Evolutionary conservation across 768 basidiomycete species (phyloP), one percentile per base, ranked within the genome.

Genomic region (Lactarius pseudohatsudake): DNA sequence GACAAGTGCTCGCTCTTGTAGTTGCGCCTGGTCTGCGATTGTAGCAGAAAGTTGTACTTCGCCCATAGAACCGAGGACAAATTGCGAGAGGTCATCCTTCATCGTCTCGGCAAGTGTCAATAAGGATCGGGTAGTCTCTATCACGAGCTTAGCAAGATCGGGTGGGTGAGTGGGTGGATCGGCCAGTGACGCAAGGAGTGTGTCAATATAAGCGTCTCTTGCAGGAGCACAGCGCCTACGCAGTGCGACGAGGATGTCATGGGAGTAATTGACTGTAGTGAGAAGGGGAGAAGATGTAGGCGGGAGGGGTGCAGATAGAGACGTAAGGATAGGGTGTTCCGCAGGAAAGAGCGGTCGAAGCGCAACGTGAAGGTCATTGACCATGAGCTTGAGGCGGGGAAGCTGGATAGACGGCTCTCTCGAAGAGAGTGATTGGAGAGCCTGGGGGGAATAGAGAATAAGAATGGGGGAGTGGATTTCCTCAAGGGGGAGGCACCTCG

Each of bases 211-310:
- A 15, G 76, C 69, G 70, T 92, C 90, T 41, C 88, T 82, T 20
- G 81, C 77, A 7, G 90, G 89, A 2, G 90, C 88, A 61, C 89
- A 91, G 57, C 90, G 84, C 71, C 84, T 74, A 20, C 81, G 81
- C 15, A 91, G 76, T 30, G 81, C 78, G 8, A 67, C 56, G 13
- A 90, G 75, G 11, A 86, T 76, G 61, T 88, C 86, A 36, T 80
- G 81, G 32, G 91, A 77, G 62, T 87, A 77, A 36, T 74, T 75
- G n/a, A 84, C 70, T 20, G 83, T 79, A 22, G 87, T 86, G 55
- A 82, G 80, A 18, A 91, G 78, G 0, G 89, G 89, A 0, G 87
- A 85, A 1, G 87, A 84, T 0, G 90, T 89, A 0, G 90, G 90
- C 1, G 88, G 79, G 13, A 87, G 76, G 0, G 86, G 89, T 2